Evolutionary conservation across 2,329 filamentous ascomycete species (phyloP).

Genomic region (Ceratocystis variospora): DNA sequence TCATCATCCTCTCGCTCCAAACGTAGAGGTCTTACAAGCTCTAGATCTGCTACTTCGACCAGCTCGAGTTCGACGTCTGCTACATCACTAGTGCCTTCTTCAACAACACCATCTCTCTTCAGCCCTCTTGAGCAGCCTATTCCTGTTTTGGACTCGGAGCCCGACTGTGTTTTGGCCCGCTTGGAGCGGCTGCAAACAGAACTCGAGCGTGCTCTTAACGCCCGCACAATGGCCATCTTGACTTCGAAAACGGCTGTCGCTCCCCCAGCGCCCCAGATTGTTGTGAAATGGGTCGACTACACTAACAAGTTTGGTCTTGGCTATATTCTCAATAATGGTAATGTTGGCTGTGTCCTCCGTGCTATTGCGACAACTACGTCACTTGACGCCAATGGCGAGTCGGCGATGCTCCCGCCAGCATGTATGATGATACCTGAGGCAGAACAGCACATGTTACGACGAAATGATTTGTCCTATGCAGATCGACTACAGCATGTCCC

Average conservation of each 20-base stretch:
- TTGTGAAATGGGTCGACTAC: constrained; percentile 78
- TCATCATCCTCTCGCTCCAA: constrained; percentile 11
- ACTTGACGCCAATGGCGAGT: constrained; percentile 28
- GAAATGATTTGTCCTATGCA: constrained; percentile 39
- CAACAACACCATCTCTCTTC: constrained; percentile 40
- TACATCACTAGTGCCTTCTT: not conserved
- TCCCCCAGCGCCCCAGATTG: constrained; percentile 47
- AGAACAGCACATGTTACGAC: constrained; percentile 53
- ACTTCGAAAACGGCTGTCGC: constrained; percentile 40
- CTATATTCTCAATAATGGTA: constrained; percentile 71
- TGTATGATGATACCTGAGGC: constrained; percentile 59
- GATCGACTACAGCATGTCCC: constrained; percentile 50
- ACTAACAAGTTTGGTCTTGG: constrained; percentile 76
- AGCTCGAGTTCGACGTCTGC: not conserved
- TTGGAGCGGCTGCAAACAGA: constrained; percentile 45
- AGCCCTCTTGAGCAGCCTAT: constrained; percentile 39
- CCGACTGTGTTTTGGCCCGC: constrained; percentile 43
- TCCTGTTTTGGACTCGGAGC: constrained; percentile 39
- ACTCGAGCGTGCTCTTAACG: constrained; percentile 48
- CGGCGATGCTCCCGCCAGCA: constrained; percentile 49
- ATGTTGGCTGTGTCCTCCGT: constrained; percentile 55
- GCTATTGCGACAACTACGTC: constrained; percentile 36
- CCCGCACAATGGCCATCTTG: constrained; percentile 48
- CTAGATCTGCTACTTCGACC: constrained; percentile 10
- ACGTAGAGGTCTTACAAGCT: constrained; percentile 7